Base-by-base conservation (phyloP, 495 filamentous ascomycete genomes). In the Aspergillus carlsbadensis region DNA sequence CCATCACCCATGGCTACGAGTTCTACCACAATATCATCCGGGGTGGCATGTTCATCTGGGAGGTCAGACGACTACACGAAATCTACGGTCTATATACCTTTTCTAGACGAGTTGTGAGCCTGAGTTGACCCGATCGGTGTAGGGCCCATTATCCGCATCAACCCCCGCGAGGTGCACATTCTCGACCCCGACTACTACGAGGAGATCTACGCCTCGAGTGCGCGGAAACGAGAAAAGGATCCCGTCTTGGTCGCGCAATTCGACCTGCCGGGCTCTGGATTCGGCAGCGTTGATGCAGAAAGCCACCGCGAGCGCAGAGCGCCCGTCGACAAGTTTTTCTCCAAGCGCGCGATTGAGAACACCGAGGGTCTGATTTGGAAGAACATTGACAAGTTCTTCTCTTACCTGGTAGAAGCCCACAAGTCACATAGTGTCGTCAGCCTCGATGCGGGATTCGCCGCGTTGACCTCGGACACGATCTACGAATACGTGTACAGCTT, bases 121-220 rank as follows among this genome's bases (percentile, higher is more conserved):
- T 4, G 3, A 29, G 8, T 29, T 8, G 8, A 29, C 8, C n/a
- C 3, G 8, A 29, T 8, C 3, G 3, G 26, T 29, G 46, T 59
- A 81, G 81, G 81, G 0, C 80, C 81, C 5, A 80, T 84, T 46
- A 62, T 84, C 26, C 74, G 82, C 6, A 68, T 84, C 52, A 75
- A 65, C 31, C 82, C 82, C 0, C 31, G 68, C n/a, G 81, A 84
- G 56, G 50, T 56, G 5, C 53, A 56, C 36, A 45, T 56, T 8
- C 14, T 39, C 10, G 53, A 56, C 20, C 43, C 53, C 0, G 43
- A 56, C 2, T 56, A 39, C 43, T 56, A 56, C 44, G 42, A 45
- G 6, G 33, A 47, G 6, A 35, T 56, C 31, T 56, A 56, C 24
- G 44, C 53, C 3, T 29, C 42, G 3, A 29, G 31, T 6, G 24